These are phyloP conservation scores for Marasmius oreades DNA, from an alignment of 1,284 basidiomycete species.

Conservation along the genomic window DNA sequence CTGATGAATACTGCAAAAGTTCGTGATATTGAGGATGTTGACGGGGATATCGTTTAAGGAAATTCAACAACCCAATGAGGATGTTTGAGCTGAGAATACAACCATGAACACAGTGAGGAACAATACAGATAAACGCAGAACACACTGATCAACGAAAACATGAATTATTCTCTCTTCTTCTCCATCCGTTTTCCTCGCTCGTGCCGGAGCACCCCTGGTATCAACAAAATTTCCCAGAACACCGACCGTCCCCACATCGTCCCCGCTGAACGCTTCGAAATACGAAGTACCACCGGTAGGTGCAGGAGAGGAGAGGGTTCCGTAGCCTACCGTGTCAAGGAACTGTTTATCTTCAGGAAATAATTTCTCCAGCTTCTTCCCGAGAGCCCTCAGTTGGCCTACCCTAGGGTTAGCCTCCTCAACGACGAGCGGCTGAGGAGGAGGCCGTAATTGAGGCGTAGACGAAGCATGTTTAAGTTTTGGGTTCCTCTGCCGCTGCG, in stretches of 20 bases:
- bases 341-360: conserved; percentile 24
- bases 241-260: neutral
- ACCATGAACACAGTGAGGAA: conserved; percentile 10
- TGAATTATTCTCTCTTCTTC: conserved; percentile 64
- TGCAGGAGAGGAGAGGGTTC: conserved; percentile 3
- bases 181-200: conserved; percentile 15
- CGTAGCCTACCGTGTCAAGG: conserved; percentile 15
- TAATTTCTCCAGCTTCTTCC: conserved; percentile 21
- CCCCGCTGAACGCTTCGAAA: conserved; percentile 18
- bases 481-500: conserved; percentile 13
- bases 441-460: conserved; percentile 14
- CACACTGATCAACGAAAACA: conserved; percentile 85
- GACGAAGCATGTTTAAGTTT: conserved; percentile 24
- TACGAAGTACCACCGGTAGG: conserved; percentile 2
- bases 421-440: conserved; percentile 4
- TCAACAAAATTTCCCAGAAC: conserved; percentile 43
- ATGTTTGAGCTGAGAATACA: conserved; percentile 67
- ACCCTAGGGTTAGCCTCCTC: conserved; percentile 13
- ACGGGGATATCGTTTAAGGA: conserved; percentile 49
- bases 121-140: conserved; percentile 16
- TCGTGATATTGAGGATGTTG: conserved; percentile 27
- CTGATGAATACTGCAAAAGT: conserved; percentile 13
- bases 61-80: conserved; percentile 70
- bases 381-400: conserved; percentile 16
- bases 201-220: conserved; percentile 35